Percentiles rank a stretch among this genome's conserved stretches.
Conservation (phyloP, 2,329 filamentous ascomycete genomes). For the Thielaviopsis musarum region DNA sequence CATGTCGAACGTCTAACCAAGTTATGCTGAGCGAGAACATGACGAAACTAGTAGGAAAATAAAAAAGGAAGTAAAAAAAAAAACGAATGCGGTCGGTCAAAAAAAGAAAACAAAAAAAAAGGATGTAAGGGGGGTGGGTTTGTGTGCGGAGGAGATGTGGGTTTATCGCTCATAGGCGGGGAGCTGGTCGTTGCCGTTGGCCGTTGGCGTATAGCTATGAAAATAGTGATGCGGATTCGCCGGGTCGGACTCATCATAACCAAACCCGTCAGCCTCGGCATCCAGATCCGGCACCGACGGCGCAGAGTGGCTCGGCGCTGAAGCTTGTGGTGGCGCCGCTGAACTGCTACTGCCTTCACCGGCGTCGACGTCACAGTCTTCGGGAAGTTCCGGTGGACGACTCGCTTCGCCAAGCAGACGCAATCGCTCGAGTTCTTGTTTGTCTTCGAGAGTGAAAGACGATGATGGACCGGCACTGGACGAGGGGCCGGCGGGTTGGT, state of each 20-base stretch:
- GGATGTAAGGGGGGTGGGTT: not conserved
- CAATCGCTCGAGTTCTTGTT: constrained; percentile 56
- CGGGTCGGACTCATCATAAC: constrained; percentile 33
- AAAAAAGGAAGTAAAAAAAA: not conserved
- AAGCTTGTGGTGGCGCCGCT: constrained; percentile 5
- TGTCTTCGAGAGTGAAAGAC: constrained; percentile 43
- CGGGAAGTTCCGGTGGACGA: constrained; percentile 41
- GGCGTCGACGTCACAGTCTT: constrained; percentile 29
- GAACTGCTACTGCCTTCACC: constrained; percentile 15
- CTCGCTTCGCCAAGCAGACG: constrained; percentile 48
- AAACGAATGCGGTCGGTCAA: not conserved
- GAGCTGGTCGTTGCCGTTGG: constrained; percentile 19
- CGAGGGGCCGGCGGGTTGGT: constrained; percentile 16
- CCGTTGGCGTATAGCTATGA: constrained; percentile 16
- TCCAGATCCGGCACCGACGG: constrained; percentile 18
- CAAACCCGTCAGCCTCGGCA: constrained; percentile 13
- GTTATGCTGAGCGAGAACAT: not conserved
- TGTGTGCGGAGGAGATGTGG: too few species aligned
- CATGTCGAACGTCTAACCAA: not conserved
- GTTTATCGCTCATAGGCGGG: constrained; percentile 23
- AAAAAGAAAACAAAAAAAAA: not conserved
- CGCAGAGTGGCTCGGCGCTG: not conserved
- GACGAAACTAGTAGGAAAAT: not conserved
- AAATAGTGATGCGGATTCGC: constrained; percentile 20
- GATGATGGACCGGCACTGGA: not conserved